Evolutionary conservation across 768 basidiomycete genomes (phyloP).

Genomic region (Pseudohyphozyma bogoriensis): DNA sequence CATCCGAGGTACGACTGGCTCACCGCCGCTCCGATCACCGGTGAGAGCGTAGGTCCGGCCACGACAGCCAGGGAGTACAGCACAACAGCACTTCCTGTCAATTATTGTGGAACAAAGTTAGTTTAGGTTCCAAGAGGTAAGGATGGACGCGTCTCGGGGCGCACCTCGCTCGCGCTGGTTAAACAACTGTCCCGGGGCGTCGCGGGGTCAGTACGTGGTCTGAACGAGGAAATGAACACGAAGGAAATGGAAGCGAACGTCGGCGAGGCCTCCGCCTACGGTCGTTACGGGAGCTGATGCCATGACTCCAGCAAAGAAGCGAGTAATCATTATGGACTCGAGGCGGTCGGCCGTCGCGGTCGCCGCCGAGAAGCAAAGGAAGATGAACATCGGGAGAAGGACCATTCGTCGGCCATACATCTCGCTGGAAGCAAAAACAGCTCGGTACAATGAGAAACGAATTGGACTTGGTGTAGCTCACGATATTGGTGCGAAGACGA

Average conservation of each 20-base stretch:
- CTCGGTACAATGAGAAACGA: no score
- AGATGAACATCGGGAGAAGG: conserved; percentile 34
- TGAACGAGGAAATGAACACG: not conserved
- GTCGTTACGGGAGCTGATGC: conserved; percentile 34
- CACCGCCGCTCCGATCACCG: conserved; percentile 36
- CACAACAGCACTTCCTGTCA: conserved; percentile 33
- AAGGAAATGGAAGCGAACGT: not conserved
- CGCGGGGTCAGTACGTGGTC: no score
- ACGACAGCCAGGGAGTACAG: conserved; percentile 38
- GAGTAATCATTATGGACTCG: conserved; percentile 38
- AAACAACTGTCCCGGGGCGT: not conserved
- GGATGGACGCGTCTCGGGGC: no score
- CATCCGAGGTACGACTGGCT: conserved; percentile 35
- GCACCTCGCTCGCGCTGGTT: not conserved
- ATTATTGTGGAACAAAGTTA: not conserved
- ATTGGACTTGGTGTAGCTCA: no score
- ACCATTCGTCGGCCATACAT: conserved; percentile 35
- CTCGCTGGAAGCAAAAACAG: conserved; percentile 26
- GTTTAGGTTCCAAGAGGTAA: no score
- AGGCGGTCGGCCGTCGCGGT: conserved; percentile 38
- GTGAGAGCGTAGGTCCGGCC: conserved; percentile 35
- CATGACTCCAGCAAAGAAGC: conserved; percentile 35
- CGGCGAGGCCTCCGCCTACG: conserved; percentile 29
- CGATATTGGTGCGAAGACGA: conserved; percentile 34
- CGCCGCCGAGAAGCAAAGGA: conserved; percentile 37